A percentile compares a stretch with the other conserved stretches of the same genome.
phyloP scores from a whole-genome alignment of 2,329 filamentous ascomycete genomes.

The Scolecobasidium constrictum region DNA sequence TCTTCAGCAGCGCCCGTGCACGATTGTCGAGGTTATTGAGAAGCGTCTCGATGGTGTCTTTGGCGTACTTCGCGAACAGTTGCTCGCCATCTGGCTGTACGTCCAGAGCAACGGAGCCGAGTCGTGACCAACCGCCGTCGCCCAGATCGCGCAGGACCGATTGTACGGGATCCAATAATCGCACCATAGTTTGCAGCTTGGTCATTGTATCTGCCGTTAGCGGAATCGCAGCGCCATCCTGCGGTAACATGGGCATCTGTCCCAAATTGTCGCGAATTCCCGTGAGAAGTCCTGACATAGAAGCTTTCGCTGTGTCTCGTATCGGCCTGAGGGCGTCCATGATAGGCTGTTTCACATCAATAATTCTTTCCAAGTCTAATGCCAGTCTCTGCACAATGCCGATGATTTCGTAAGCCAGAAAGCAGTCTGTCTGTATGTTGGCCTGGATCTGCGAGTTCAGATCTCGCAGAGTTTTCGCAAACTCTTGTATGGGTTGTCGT shows the following conservation, averaged over 20 bases:
- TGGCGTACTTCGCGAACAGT: slow-evolving; percentile 80
- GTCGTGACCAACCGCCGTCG: slow-evolving; percentile 69
- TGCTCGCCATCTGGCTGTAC: slow-evolving; percentile 79
- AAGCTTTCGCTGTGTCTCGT: slow-evolving; percentile 81
- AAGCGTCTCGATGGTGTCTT: slow-evolving; percentile 77
- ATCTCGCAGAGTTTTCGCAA: slow-evolving; percentile 76
- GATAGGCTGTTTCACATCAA: slow-evolving; percentile 71
- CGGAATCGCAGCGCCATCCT: slow-evolving; percentile 67
- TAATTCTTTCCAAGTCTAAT: slow-evolving; percentile 65
- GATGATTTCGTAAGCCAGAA: slow-evolving; percentile 87
- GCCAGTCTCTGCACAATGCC: slow-evolving; percentile 78
- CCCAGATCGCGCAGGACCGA: slow-evolving; percentile 87
- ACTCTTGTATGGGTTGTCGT: slow-evolving; percentile 65
- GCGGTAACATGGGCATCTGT: slow-evolving; percentile 55
- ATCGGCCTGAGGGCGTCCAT: slow-evolving; percentile 81
- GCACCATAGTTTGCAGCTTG: slow-evolving; percentile 74
- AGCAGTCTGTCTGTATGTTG: slow-evolving; percentile 84
- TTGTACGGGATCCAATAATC: slow-evolving; percentile 74
- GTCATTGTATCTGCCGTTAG: slow-evolving; percentile 78
- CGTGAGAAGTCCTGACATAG: slow-evolving; percentile 71
- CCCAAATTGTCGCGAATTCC: slow-evolving; percentile 65
- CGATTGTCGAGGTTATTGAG: slow-evolving; percentile 67
- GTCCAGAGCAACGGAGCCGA: slow-evolving; percentile 56
- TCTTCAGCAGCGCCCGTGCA: slow-evolving; percentile 60
- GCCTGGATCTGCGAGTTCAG: slow-evolving; percentile 81